Evolutionary conservation across 2,329 filamentous ascomycete species (phyloP), one percentile per base, ranked within the genome.

Genomic region (Fusarium torulosum): DNA sequence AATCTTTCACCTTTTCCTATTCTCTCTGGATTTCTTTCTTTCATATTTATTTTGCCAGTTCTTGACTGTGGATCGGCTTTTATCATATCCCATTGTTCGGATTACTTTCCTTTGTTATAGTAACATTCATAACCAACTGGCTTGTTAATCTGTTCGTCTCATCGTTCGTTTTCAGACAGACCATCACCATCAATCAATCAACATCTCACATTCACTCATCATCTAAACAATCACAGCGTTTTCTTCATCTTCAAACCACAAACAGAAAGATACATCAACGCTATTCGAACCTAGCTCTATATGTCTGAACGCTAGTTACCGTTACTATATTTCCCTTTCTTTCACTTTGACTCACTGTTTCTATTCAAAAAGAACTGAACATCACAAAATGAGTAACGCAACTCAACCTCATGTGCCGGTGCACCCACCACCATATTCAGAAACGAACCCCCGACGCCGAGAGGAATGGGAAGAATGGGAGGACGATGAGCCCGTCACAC

Each of bases 381-480:
- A 38, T 31, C 27, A 43, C 55, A 71, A 46, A 38, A 73, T 71
- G 69, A 63, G 57, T 29, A 56, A 44, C 33, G 41, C 59, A 17
- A 29, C 58, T 35, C 66, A 62, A 19, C 42, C 59, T 50, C 57
- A 61, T 43, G 60, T 63, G 27, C 61, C 53, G 44, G 35, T 38
- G 29, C 44, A 64, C 49, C 60, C 72, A 27, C 66, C 49, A 47
- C 62, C 45, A 40, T 66, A 61, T 37, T 64, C 59, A 50, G 54
- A 63, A 66, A 59, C 46, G 60, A 68, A 53, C 64, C 60, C 51
- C 25, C 55, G 50, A 53, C 68, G 61, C 40, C 75, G 67, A 47
- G 81, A 84, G 15, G 82, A 85, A 10, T 85, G 84, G 84, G 84
- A 86, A 60, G 82, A 85, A 27, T 86, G 84, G 84, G 81, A 84